Evolutionary conservation across 805 yeast genomes (phyloP).

Genomic region (Cyberlindnera meyerae): DNA sequence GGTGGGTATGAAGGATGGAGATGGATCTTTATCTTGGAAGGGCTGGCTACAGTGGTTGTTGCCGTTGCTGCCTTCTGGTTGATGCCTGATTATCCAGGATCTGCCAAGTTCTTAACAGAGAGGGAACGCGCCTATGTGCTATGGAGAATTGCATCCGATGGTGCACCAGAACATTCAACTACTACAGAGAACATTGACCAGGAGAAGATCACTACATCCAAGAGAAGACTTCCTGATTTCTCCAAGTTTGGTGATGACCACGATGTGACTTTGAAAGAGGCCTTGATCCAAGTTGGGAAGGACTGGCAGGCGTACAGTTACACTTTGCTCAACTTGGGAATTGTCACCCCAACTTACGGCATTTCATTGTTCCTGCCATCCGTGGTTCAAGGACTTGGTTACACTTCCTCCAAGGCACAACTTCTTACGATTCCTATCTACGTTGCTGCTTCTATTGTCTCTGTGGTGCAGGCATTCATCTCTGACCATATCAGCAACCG

Average conservation of each 20-base stretch:
- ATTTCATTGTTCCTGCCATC: constrained; percentile 38
- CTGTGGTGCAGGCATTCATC: constrained; percentile 26
- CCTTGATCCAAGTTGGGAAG: constrained; percentile 21
- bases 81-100: constrained; percentile 19
- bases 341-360: constrained; percentile 32
- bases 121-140: constrained; percentile 12
- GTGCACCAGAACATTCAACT: neutral
- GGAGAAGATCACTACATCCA: neutral
- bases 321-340: constrained; percentile 27
- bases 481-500: constrained; percentile 28
- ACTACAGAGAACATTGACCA: neutral
- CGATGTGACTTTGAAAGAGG: constrained; percentile 12
- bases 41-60: constrained; percentile 11
- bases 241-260: constrained; percentile 13
- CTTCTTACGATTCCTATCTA: constrained; percentile 40
- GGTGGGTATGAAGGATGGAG: constrained; percentile 16
- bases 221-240: constrained; percentile 7
- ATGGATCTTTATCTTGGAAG: constrained; percentile 20
- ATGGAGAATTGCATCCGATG: constrained; percentile 5
- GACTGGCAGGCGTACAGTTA: constrained; percentile 31
- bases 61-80: constrained; percentile 5
- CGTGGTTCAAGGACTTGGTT: constrained; percentile 36
- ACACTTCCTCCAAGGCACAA: constrained; percentile 35
- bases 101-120: constrained; percentile 13
- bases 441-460: constrained; percentile 29